A percentile compares a stretch with the other conserved stretches of the same genome.
Evolutionary conservation across 2,329 filamentous ascomycete species (phyloP).

Genomic region (Aspergillus ustus): DNA sequence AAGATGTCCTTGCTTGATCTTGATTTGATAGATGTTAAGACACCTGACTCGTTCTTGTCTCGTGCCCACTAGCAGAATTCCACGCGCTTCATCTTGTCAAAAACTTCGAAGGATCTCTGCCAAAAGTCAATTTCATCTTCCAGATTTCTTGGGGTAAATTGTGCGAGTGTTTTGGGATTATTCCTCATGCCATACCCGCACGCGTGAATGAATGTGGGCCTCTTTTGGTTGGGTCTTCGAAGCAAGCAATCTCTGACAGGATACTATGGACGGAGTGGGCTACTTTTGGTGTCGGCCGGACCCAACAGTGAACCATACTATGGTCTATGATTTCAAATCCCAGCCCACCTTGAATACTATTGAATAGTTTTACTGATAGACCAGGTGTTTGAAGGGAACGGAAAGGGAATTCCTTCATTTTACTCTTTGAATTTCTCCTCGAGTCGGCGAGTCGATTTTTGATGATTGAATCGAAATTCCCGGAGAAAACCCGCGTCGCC

Average conservation of each 20-base stretch:
- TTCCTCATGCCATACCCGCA: not conserved
- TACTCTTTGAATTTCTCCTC: not conserved
- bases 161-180: not conserved
- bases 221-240: not conserved
- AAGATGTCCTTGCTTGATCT: not conserved
- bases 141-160: not conserved
- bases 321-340: not conserved
- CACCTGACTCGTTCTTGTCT: not conserved
- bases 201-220: not conserved
- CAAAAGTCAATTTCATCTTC: not conserved
- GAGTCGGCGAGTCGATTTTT: not conserved
- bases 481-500: conserved; percentile 1
- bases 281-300: not conserved
- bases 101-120: not conserved
- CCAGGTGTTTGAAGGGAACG: not conserved
- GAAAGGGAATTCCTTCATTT: not conserved
- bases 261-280: not conserved
- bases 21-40: not conserved
- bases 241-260: not conserved
- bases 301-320: not conserved
- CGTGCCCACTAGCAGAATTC: not conserved
- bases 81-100: not conserved
- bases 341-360: not conserved
- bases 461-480: not conserved
- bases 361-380: not conserved